phyloP scores from a whole-genome alignment of 306 rosid genomes.

The Gynostemma pentaphyllum region DNA sequence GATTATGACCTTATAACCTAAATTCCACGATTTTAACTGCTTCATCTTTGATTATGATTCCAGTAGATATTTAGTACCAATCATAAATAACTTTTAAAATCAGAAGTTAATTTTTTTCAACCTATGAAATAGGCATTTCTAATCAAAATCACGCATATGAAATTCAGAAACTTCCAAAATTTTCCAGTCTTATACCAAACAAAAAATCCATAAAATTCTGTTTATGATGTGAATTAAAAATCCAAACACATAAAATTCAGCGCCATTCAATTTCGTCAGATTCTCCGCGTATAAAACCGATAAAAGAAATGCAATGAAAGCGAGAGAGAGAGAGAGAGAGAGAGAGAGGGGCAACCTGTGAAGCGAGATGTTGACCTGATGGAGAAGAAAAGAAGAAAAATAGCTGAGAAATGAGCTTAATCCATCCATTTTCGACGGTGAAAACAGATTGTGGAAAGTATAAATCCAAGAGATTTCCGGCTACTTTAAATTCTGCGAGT shows the following conservation, averaged over 20 bases:
- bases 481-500: slow-evolving; percentile 13
- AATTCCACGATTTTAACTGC: background rate
- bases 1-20: too few relatives aligned
- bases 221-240: background rate
- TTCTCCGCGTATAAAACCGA: background rate
- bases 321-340: background rate
- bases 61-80: background rate
- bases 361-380: slow-evolving; percentile 28
- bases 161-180: too few relatives aligned
- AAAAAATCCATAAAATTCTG: too few relatives aligned
- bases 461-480: slow-evolving; percentile 16
- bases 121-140: background rate
- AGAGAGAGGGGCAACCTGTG: slow-evolving; percentile 47
- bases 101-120: background rate
- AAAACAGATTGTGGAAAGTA: slow-evolving; percentile 59
- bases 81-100: background rate
- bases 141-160: too few relatives aligned
- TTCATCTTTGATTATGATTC: background rate
- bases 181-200: too few relatives aligned
- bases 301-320: background rate
- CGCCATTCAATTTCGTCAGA: background rate
- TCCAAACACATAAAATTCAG: background rate
- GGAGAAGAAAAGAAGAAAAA: slow-evolving; percentile 45
- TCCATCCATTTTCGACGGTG: slow-evolving; percentile 49
- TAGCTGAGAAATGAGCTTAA: slow-evolving; percentile 48